Percentiles rank a stretch among this genome's conserved stretches.
phyloP scores from a whole-genome alignment of 2,329 filamentous ascomycete species.

The Anthostomella pinea region DNA sequence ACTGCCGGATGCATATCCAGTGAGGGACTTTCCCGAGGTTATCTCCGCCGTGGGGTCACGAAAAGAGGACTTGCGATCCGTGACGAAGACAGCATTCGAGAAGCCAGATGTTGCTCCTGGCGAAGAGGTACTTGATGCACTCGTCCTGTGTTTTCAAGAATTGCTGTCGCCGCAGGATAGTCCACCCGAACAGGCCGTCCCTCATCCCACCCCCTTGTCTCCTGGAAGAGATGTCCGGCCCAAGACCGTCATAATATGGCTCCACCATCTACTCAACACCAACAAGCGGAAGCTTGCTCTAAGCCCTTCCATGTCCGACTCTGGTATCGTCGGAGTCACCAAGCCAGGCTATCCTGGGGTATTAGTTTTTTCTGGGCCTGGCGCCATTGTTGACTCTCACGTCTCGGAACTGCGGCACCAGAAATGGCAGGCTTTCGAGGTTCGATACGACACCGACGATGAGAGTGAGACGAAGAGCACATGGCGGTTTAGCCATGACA shows the following conservation, averaged over 20 bases:
- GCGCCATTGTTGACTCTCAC: conserved; percentile 13
- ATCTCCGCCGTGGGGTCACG: conserved; percentile 15
- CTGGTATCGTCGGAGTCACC: conserved; percentile 14
- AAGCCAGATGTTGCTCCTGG: conserved; percentile 3
- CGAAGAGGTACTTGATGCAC: conserved; percentile 19
- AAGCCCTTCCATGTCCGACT: conserved; percentile 9
- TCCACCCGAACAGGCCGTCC: no score
- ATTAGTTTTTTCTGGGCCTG: conserved; percentile 17
- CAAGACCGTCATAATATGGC: conserved; percentile 23
- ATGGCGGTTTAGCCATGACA: conserved; percentile 18
- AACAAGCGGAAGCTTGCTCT: conserved; percentile 23
- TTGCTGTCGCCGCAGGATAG: conserved; percentile 9
- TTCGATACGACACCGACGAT: conserved; percentile 19
- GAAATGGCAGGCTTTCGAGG: conserved; percentile 23
- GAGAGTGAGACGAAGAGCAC: not conserved
- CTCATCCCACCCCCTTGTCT: no score
- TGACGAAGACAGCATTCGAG: conserved; percentile 10
- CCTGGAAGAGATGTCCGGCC: no score
- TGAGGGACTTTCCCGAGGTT: conserved; percentile 13
- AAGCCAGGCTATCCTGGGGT: conserved; percentile 23
- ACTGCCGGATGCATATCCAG: conserved; percentile 19
- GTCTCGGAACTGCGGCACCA: conserved; percentile 16
- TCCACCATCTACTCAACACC: conserved; percentile 24
- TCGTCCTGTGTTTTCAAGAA: conserved; percentile 17
- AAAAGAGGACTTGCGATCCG: conserved; percentile 18